Conservation (phyloP, 1,139 yeast species). For the Torulaspora pretoriensis region DNA sequence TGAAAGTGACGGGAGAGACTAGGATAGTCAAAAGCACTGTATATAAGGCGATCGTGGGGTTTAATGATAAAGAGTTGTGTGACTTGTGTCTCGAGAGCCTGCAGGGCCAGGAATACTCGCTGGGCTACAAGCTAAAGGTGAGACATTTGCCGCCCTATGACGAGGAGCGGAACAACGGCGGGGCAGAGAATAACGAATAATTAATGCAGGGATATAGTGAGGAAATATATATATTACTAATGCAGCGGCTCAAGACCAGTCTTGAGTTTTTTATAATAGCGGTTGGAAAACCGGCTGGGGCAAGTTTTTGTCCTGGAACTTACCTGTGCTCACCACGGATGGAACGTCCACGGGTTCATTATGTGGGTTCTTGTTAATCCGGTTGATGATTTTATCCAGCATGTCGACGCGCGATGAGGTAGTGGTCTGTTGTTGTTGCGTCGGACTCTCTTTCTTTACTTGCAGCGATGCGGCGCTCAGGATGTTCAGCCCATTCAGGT, state of each 20-base stretch:
- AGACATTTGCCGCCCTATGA: constrained; percentile 27
- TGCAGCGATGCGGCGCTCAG: constrained; percentile 28
- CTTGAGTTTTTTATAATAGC: constrained; percentile 17
- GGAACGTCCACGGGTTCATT: constrained; percentile 5
- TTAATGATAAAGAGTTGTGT: constrained; percentile 30
- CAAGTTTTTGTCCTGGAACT: constrained; percentile 28
- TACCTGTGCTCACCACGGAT: constrained; percentile 13
- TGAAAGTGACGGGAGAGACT: constrained; percentile 13
- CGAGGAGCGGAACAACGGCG: constrained; percentile 13
- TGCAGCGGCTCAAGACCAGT: constrained; percentile 8
- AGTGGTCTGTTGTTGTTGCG: constrained; percentile 8
- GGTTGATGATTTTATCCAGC: constrained; percentile 27
- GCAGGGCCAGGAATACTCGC: constrained; percentile 30
- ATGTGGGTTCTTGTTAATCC: constrained; percentile 18
- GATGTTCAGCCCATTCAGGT: constrained; percentile 25
- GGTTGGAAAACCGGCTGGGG: constrained; percentile 36
- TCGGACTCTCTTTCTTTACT: constrained; percentile 16
- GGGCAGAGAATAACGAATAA: constrained; percentile 3
- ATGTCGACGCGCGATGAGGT: constrained; percentile 18
- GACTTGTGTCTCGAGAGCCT: constrained; percentile 27
- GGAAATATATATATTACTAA: constrained; percentile 1
- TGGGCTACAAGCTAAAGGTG: constrained; percentile 28
- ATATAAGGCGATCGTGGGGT: constrained; percentile 34
- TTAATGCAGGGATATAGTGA: constrained; percentile 2
- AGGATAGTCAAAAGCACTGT: constrained; percentile 21